Evolutionary conservation across 441 rosid genomes (phyloP).

Genomic region (Daphne laureola): DNA sequence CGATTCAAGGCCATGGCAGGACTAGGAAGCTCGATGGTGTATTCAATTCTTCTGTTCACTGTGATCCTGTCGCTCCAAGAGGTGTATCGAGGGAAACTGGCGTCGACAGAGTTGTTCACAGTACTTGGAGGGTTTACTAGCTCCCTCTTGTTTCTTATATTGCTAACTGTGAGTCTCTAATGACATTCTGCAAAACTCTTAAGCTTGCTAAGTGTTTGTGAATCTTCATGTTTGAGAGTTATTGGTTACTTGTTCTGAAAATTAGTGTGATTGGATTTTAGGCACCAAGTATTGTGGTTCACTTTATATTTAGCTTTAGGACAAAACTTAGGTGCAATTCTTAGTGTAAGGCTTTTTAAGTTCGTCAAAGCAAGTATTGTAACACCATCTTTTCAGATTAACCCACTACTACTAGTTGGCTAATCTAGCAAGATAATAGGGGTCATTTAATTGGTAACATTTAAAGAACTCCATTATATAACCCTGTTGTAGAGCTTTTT

Average conservation of each 20-base stretch:
- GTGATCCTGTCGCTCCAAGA: conserved; percentile 66
- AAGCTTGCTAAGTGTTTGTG: no score
- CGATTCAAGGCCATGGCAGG: conserved; percentile 43
- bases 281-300: not conserved
- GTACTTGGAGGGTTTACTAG: conserved; percentile 81
- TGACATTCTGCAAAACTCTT: not conserved
- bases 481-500: not conserved
- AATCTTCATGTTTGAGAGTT: no score
- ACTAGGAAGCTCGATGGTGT: conserved; percentile 69
- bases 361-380: no score
- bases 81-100: conserved; percentile 65
- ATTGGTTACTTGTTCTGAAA: not conserved
- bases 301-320: not conserved
- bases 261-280: no score
- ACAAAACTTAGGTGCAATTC: no score
- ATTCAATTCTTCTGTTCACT: conserved; percentile 46
- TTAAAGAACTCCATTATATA: no score
- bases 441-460: no score
- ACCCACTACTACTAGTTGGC: no score
- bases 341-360: no score
- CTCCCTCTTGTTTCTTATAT: conserved; percentile 69
- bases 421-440: no score
- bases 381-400: no score
- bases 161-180: conserved; percentile 43
- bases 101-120: conserved; percentile 65